Evolutionary conservation across 2,329 filamentous ascomycete genomes (phyloP), one percentile per base, ranked within the genome.

Genomic region (Leptosphaerulina australis): DNA sequence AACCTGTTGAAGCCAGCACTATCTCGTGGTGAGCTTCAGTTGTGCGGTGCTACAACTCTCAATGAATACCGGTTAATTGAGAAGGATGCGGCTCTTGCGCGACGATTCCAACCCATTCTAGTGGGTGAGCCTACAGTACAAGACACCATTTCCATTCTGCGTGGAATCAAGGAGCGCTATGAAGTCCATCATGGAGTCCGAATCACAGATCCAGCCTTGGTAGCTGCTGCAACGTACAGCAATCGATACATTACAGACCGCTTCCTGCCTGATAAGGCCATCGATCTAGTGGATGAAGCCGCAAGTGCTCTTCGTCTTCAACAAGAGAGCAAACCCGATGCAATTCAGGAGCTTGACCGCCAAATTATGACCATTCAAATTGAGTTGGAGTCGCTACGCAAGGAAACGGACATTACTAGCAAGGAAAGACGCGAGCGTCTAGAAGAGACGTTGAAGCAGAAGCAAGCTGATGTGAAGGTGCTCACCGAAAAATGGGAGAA

Each of bases 281-380:
- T 99, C 56, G 94, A 97, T 70, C 75, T 97, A 12, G 94, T 99
- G 72, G 94, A 97, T 59, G 94, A 97, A 75, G 94, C 94, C 8
- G 92, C 93, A 1, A 95, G 90, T 53, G 91, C 91, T 17, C 78
- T 97, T 8, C 86, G 95, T 34, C 76, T 97, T 24, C 93, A 97
- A 68, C 94, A 97, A 73, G 94, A 99, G 73, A 96, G 91, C 63
- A 97, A 97, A 64, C 94, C 94, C 0, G 94, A 97, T 62, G 86
- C 93, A 7, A 97, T 99, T 25, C 90, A 95, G 76, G 85, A 88
- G 40, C 83, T 97, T 1, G 93, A 97, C 65, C 89, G 95, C 55
- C 90, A 92, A 66, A 96, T 97, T 53, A 95, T 97, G 84, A 97
- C 93, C 0, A 91, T 97, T 11, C 93, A 97, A 68, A 97, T 99